Evolutionary conservation across 192 early-diverging fungal genomes (phyloP).

Genomic region (Coemansia sp.): DNA sequence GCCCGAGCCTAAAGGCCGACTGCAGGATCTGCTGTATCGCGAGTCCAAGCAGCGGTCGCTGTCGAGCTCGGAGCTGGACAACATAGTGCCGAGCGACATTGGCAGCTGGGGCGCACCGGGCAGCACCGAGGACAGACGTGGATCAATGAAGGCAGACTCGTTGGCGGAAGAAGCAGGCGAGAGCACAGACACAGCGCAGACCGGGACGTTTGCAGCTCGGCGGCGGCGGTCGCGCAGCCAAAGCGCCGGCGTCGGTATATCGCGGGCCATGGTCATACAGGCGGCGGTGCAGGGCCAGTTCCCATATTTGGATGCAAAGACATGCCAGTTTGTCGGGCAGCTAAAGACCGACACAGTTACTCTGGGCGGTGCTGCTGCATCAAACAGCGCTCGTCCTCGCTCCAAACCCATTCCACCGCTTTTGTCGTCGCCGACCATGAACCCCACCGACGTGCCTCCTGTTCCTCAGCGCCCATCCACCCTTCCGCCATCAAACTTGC

Average conservation of each 20-base stretch:
- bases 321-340: constrained; percentile 54
- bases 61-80: constrained; percentile 50
- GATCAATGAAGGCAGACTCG: neutral
- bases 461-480: constrained; percentile 7
- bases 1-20: constrained; percentile 27
- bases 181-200: neutral
- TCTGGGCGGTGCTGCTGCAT: constrained; percentile 36
- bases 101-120: constrained; percentile 16
- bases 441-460: constrained; percentile 13
- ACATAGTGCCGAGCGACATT: constrained; percentile 41
- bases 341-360: constrained; percentile 43
- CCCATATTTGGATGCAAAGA: constrained; percentile 48
- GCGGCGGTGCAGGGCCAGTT: constrained; percentile 50
- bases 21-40: constrained; percentile 34
- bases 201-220: constrained; percentile 31
- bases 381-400: constrained; percentile 15
- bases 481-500: constrained; percentile 23
- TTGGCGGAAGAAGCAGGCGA: neutral
- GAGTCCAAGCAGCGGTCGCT: constrained; percentile 46
- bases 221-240: constrained; percentile 48
- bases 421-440: constrained; percentile 22
- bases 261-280: constrained; percentile 52
- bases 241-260: constrained; percentile 49
- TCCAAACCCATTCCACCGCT: neutral
- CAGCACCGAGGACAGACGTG: neutral